Base-by-base conservation (phyloP, 495 filamentous ascomycete species). In the Penicillium manginii region DNA sequence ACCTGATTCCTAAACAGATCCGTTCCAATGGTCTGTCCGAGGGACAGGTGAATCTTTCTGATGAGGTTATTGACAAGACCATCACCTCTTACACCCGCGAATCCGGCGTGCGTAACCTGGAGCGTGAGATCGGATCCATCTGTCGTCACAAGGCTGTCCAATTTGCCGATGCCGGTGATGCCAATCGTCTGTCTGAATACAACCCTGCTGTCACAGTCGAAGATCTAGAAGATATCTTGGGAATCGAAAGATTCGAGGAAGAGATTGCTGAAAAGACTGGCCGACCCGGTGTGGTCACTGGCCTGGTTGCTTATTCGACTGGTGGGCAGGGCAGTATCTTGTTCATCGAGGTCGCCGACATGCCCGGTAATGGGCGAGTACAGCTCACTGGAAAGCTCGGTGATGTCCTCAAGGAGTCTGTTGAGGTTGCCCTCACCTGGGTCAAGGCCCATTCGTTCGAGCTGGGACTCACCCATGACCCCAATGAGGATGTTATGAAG, bases 361-460 rank as follows among this genome's bases (percentile, higher is more conserved):
- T 98, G 93, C 94, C 94, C 12, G 94, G 94, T 31, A 89, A 82
- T 52, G 94, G 94, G 32, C 88, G 89, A 47, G 89, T 99, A 47
- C 93, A 97, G 75, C 85, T 98, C n/a, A 99, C 94, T 15, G 94
- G 94, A 48, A 99, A 96, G 68, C 85, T 99, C n/a, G 96, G 94
- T 56, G 92, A 96, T 69, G 94, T 98, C 18, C 85, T 99, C 42
- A 97, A 97, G 76, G 94, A 99, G 74, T 92, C 88, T 60, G 96
- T 97, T 40, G 93, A 98, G 70, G 94, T 99, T 19, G 94, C 94
- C 21, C 81, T 98, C 37, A 88, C 88, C 11, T 98, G 94, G 94
- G 94, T 99, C 33, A 96, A 97, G 74, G 90, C 92, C 19, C 94
- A 98, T 72, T 93, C 94, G 2, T 97, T 87, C 65, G 91, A 93